phyloP scores from a whole-genome alignment of 768 basidiomycete genomes.

The Agaricus subrufescens region DNA sequence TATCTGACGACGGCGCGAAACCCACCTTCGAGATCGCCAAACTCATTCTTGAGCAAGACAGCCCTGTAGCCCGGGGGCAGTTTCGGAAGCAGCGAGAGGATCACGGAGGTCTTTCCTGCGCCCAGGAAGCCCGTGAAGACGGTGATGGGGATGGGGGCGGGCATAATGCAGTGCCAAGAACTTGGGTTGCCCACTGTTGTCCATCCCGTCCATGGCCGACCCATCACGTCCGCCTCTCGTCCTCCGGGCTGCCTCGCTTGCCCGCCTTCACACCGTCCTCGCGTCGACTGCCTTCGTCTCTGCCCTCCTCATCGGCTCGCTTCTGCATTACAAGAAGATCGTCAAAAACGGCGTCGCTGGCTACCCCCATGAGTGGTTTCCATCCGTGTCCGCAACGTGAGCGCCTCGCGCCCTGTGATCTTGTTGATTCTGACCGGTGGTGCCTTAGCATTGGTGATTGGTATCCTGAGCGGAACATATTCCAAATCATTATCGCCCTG shows the following conservation, averaged over 20 bases:
- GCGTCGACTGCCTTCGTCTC: slow-evolving; percentile 59
- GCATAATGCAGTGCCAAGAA: neutral
- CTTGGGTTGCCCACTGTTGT: neutral
- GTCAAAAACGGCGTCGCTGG: slow-evolving; percentile 81
- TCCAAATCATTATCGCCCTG: slow-evolving; percentile 84
- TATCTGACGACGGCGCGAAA: neutral
- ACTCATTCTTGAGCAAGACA: slow-evolving; percentile 93
- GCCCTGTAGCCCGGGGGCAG: slow-evolving; percentile 85
- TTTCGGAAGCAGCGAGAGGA: slow-evolving; percentile 77
- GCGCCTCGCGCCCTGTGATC: slow-evolving; percentile 19
- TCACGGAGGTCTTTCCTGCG: slow-evolving; percentile 76
- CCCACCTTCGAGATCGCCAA: slow-evolving; percentile 86
- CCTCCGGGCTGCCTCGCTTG: slow-evolving; percentile 51
- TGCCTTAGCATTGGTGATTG: slow-evolving; percentile 76
- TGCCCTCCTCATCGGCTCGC: slow-evolving; percentile 60
- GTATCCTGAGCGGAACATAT: slow-evolving; percentile 81
- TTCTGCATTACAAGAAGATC: slow-evolving; percentile 77
- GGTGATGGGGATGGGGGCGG: slow-evolving; percentile 69
- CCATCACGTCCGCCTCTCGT: slow-evolving; percentile 14
- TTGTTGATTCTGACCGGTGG: neutral
- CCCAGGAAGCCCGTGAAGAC: slow-evolving; percentile 95
- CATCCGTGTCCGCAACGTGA: slow-evolving; percentile 83
- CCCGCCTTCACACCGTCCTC: slow-evolving; percentile 60
- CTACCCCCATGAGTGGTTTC: slow-evolving; percentile 88
- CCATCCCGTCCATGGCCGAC: slow-evolving; percentile 7